Conservation (phyloP, 1,139 yeast species). For the Geotrichum klebahnii region DNA sequence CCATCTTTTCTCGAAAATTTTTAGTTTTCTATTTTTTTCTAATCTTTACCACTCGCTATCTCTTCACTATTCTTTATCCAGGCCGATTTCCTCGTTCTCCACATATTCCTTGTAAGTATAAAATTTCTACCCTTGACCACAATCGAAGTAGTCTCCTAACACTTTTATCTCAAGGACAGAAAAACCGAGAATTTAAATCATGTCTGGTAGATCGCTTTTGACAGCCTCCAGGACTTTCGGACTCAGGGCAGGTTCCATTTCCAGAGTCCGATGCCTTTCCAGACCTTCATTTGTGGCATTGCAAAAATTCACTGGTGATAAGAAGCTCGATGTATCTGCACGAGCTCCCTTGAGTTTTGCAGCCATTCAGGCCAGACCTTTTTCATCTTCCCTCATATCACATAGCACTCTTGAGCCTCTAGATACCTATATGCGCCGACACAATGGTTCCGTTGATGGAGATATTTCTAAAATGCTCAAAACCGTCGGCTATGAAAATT, state of each 20-base stretch:
- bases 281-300: neutral
- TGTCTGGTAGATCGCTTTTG: slow-evolving; percentile 11
- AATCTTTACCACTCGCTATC: no score
- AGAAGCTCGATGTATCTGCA: neutral
- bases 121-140: no score
- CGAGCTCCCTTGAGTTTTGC: neutral
- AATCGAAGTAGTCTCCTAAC: no score
- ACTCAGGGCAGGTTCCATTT: neutral
- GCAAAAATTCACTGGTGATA: neutral
- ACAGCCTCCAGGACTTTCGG: slow-evolving; percentile 4
- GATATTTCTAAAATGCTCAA: slow-evolving; percentile 63
- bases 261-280: slow-evolving; percentile 4
- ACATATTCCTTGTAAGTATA: no score
- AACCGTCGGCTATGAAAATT: slow-evolving; percentile 59
- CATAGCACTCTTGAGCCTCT: slow-evolving; percentile 38
- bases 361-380: neutral
- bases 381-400: neutral
- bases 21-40: no score
- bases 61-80: no score
- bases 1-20: no score
- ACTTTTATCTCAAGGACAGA: no score
- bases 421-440: slow-evolving; percentile 87
- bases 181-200: slow-evolving; percentile 1
- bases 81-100: no score
- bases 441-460: slow-evolving; percentile 75